phyloP scores from a whole-genome alignment of 257 asterid genomes.

The Linderniella brevidens region DNA sequence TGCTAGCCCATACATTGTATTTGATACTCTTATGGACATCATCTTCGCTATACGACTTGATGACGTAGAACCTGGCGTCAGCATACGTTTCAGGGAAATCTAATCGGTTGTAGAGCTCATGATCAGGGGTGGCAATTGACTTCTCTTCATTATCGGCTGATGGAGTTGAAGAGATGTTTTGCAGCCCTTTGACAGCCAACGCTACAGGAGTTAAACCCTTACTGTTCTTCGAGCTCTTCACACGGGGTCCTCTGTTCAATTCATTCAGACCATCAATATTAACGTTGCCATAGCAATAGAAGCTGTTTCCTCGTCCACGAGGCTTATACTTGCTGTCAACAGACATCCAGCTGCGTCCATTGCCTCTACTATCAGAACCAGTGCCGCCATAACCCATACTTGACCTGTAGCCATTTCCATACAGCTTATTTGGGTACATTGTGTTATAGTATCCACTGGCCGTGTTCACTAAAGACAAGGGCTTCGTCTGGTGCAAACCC shows the following conservation, averaged over 20 bases:
- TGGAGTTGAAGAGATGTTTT: constrained; percentile 26
- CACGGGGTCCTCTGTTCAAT: constrained; percentile 61
- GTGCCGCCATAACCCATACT: constrained; percentile 36
- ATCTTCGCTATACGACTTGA: constrained; percentile 39
- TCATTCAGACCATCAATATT: constrained; percentile 48
- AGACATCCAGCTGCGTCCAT: constrained; percentile 42
- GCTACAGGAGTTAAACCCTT: constrained; percentile 31
- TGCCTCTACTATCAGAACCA: constrained; percentile 26
- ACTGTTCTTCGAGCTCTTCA: constrained; percentile 14
- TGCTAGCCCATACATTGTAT: constrained; percentile 45
- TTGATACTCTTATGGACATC: constrained; percentile 40
- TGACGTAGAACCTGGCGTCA: constrained; percentile 31
- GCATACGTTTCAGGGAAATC: constrained; percentile 27
- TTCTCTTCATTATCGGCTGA: constrained; percentile 19
- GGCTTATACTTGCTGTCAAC: constrained; percentile 39
- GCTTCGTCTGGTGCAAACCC: constrained; percentile 36
- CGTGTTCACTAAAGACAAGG: constrained; percentile 18
- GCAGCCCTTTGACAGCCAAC: constrained; percentile 44
- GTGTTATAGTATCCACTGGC: constrained; percentile 33
- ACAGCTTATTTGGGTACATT: constrained; percentile 35
- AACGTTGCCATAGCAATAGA: constrained; percentile 27
- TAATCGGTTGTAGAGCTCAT: constrained; percentile 24
- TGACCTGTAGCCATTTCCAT: constrained; percentile 34
- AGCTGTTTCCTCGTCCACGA: constrained; percentile 32
- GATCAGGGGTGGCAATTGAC: constrained; percentile 15